These are phyloP conservation scores for Metschnikowia matae DNA, from an alignment of 805 yeast species.

Conservation along the genomic window DNA sequence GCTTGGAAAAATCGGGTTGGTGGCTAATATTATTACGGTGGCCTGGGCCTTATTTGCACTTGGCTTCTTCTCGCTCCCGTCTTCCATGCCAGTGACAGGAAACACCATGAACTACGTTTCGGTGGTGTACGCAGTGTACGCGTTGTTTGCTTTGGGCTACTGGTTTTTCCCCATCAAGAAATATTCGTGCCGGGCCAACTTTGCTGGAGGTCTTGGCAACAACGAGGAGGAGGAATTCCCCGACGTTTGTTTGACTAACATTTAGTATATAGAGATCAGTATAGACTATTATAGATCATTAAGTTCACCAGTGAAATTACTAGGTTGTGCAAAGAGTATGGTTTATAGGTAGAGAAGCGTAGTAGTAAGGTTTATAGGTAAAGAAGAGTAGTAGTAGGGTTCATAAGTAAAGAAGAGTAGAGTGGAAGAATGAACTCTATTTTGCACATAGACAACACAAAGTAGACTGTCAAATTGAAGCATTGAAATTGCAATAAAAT, in stretches of 20 bases:
- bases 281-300: neutral
- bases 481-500: no score
- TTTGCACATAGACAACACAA: no score
- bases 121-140: slow-evolving; percentile 27
- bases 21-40: slow-evolving; percentile 31
- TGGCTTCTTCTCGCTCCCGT: slow-evolving; percentile 38
- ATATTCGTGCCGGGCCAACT: slow-evolving; percentile 34
- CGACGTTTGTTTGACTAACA: slow-evolving; percentile 32
- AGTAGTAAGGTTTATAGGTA: neutral
- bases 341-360: neutral
- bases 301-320: no score
- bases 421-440: no score
- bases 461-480: no score
- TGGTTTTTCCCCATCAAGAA: slow-evolving; percentile 42
- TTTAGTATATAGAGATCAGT: slow-evolving; percentile 3
- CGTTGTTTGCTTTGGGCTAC: slow-evolving; percentile 33
- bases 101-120: slow-evolving; percentile 28
- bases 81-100: slow-evolving; percentile 26
- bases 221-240: slow-evolving; percentile 43
- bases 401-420: neutral
- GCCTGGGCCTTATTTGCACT: slow-evolving; percentile 35
- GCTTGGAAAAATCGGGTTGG: slow-evolving; percentile 36
- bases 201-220: slow-evolving; percentile 40
- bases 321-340: no score
- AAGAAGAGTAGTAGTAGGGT: no score